A percentile compares a stretch with the other conserved stretches of the same genome.
Evolutionary conservation across 2,329 filamentous ascomycete species (phyloP).

Genomic region (Simplicillium aogashimaense): DNA sequence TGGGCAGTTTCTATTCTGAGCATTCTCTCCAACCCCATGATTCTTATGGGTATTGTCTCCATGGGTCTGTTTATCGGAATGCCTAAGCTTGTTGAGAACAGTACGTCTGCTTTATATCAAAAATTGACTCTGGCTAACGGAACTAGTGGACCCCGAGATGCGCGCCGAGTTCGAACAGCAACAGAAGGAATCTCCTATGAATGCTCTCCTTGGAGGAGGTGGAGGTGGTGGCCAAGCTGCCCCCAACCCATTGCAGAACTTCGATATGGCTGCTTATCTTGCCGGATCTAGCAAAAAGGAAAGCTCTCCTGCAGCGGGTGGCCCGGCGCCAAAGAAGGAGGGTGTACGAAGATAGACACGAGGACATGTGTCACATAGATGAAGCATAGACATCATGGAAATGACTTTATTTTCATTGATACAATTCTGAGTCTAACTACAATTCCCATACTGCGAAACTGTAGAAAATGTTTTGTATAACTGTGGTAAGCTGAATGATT

Average conservation of each 20-base stretch:
- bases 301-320: constrained; percentile 10
- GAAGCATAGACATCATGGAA: not conserved
- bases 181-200: constrained; percentile 65
- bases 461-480: no score
- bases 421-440: no score
- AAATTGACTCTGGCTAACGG: constrained; percentile 8
- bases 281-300: constrained; percentile 42
- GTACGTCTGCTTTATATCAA: constrained; percentile 43
- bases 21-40: constrained; percentile 93
- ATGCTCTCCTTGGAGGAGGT: constrained; percentile 37
- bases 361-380: not conserved
- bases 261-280: constrained; percentile 55
- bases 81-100: constrained; percentile 92
- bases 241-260: constrained; percentile 39
- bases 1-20: constrained; percentile 62
- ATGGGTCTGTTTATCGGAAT: constrained; percentile 81
- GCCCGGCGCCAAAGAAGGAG: constrained; percentile 22
- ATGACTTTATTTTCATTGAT: not conserved
- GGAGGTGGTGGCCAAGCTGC: constrained; percentile 15
- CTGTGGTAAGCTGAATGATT: no score
- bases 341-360: constrained; percentile 24
- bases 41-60: constrained; percentile 77
- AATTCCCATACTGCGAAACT: no score
- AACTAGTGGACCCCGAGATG: constrained; percentile 88
- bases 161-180: constrained; percentile 86